Evolutionary conservation across 2,329 filamentous ascomycete species (phyloP), one percentile per base, ranked within the genome.

Genomic region (Hypocrella siamensis): DNA sequence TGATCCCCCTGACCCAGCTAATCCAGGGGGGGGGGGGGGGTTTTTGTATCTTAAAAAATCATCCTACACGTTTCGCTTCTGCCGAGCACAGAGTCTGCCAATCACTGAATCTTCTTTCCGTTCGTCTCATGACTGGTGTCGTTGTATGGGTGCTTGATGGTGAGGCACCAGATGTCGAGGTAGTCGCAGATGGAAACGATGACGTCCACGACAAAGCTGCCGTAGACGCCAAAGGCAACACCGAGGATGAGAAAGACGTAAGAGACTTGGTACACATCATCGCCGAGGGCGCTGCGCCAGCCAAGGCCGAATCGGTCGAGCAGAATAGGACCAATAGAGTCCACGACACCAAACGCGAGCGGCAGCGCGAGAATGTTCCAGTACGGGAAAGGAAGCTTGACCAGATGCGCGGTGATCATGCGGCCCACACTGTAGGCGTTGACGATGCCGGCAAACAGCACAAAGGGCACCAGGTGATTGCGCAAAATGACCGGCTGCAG

Each of bases 101-200:
- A 7, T 26, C 4, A 47, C 31, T 47, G 46, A 17, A 44, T 53
- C 54, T 65, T 65, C 44, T 63, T 60, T 19, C 49, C 52, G 26
- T 49, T 53, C 19, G 51, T 43, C 28, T 44, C 34, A n/a, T 25
- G 12, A 12, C 8, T 31, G 17, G 42, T 56, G 45, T 70, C 66
- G 17, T 64, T 58, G 40, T 67, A 65, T 16, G 71, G 73, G 45
- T 96, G 77, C 69, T 98, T 98, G 60, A 98, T 98, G 2, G 82
- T 93, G 52, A 98, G 63, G 52, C 90, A 98, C 84, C 85, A 96
- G 43, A 98, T 98, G 52, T 98, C 90, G 38, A 96, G 67, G 53
- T 93, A 93, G 53, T 98, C 90, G 58, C 90, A 98, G 45, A 98
- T 96, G 19, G 84, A 92, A 37, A 90, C 84, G 42, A 98, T 94